Evolutionary conservation across 1,284 basidiomycete genomes (phyloP), one percentile per base, ranked within the genome.

Genomic region (Sporisorium reilianum): DNA sequence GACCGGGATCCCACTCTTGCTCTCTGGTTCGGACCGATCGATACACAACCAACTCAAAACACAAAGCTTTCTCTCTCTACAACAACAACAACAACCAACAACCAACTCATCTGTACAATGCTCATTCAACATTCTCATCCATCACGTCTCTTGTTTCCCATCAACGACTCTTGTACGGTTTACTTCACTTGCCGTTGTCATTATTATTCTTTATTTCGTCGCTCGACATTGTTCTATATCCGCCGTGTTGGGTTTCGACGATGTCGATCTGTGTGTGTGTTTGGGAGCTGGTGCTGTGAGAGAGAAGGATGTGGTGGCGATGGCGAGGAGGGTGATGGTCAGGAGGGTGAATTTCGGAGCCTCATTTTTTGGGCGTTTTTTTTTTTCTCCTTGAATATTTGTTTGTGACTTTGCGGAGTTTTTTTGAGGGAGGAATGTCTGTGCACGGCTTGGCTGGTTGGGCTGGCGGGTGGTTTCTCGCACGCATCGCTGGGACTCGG

Each of bases 51-150:
- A 8, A 28, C n/a, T n/a, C n/a, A 48, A 46, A 25, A 46, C 18
- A 38, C 36, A 38, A 38, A 38, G 36, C 42, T 38, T n/a, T 38
- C n/a, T n/a, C 28, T 36, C 18, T 30, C 10, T 25, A 51, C 34
- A 26, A 40, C 11, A 16, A 52, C 36, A 42, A 11, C 23, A 32
- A 32, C 46, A 42, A 41, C 23, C 25, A 36, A 8, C 23, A 42
- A 20, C 28, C 20, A 41, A n/a, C n/a, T 53, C 58, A 60, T 46
- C 36, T 60, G 58, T 60, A 60, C 58, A 60, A 60, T 60, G 46
- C 25, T 52, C 48, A 59, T 41, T 40, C 48, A 48, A 30, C 45
- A 18, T 28, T 22, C 9, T 46, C 26, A 30, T 28, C 28, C 28
- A 30, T 30, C 28, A 30, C 28, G 28, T 5, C 9, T 30, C 30